phyloP scores from a whole-genome alignment of 2,329 filamentous ascomycete genomes.

The Neofusicoccum ribis region DNA sequence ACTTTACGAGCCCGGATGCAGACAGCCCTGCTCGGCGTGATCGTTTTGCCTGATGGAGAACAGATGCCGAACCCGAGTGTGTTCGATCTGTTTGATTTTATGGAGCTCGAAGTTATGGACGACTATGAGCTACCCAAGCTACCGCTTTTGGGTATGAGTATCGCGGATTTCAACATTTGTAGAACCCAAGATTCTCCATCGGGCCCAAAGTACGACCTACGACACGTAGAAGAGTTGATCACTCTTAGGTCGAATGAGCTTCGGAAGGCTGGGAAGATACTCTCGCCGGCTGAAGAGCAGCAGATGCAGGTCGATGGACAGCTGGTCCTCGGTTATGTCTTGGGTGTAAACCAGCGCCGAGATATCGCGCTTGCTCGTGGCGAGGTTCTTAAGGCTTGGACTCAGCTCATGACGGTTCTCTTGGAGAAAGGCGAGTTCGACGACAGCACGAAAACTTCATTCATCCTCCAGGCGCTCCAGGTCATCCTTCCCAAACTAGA shows the following conservation, averaged over 20 bases:
- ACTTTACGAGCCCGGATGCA: conserved; percentile 48
- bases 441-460: conserved; percentile 67
- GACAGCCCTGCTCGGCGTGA: conserved; percentile 73
- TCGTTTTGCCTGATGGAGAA: conserved; percentile 66
- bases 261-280: conserved; percentile 42
- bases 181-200: conserved; percentile 19
- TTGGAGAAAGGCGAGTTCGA: conserved; percentile 80
- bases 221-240: conserved; percentile 72
- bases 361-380: conserved; percentile 59
- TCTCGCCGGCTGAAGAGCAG: conserved; percentile 30
- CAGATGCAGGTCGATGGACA: conserved; percentile 56
- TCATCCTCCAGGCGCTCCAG: conserved; percentile 84
- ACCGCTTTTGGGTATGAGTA: conserved; percentile 61
- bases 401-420: conserved; percentile 79
- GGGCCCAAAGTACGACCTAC: conserved; percentile 64
- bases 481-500: conserved; percentile 87
- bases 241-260: conserved; percentile 67
- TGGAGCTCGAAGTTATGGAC: conserved; percentile 61
- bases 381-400: conserved; percentile 77
- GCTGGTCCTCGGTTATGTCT: conserved; percentile 1
- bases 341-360: conserved; percentile 30
- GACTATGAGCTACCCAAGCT: conserved; percentile 54
- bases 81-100: conserved; percentile 92
- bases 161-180: conserved; percentile 68
- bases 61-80: conserved; percentile 70